Base-by-base conservation (phyloP, 1,284 basidiomycete genomes). In the Pulveroboletus sp. region DNA sequence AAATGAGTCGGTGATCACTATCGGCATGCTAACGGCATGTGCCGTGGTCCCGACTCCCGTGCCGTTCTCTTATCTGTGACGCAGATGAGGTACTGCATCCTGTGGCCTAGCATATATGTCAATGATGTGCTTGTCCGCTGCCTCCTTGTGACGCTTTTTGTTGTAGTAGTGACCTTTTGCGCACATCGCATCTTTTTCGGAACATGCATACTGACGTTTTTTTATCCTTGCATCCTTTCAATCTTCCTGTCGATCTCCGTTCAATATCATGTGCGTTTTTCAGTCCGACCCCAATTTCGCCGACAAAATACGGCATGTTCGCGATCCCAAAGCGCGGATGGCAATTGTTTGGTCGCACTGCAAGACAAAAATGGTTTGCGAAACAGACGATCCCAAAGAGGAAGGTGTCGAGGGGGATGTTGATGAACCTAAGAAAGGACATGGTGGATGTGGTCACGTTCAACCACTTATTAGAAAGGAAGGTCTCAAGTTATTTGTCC, bases 381-480 rank as follows among this genome's bases (percentile, higher is more conserved):
- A 94, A 66, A 75, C 91, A 61, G 92, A 95, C 73, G 89, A 93
- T 56, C 82, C 84, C 51, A 89, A 91, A 72, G 91, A 93, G 61
- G 93, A 96, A 61, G 86, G 84, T 53, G 89, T 84, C 24, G 87
- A 86, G 24, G 77, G 74, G n/a, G 90, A 93, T 32, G 80, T 74
- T 44, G 88, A 89, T 45, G 87, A 88, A 60, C 74, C 79, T 46
- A 91, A 90, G 78, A 88, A 85, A 65, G 91, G 93, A 1, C 97
- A 99, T 63, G 95, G 95, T 40, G 97, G 97, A 37, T 99, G 97
- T 74, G 97, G 97, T 49, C 93, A 95, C 65, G 72, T 83, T 13
- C 97, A 99, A 74, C 97, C 97, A 4, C 79, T 84, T 55, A 86
- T 98, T 66, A 80, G 97, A 61, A 98, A 96, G 73, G 96, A 99